Evolutionary conservation across 2,329 filamentous ascomycete species (phyloP).

Genomic region (Talaromyces sp.): DNA sequence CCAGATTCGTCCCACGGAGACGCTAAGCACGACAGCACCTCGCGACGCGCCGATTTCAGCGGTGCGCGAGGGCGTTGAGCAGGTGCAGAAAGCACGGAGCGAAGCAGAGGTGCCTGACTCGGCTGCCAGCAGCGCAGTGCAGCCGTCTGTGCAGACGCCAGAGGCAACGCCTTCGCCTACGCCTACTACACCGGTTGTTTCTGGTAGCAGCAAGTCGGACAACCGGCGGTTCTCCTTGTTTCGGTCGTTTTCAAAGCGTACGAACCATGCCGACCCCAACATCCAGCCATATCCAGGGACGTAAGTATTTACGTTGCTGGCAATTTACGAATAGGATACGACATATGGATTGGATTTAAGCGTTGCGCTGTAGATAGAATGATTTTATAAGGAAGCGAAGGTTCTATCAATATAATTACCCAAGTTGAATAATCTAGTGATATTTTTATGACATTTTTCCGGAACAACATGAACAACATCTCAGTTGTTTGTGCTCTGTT

Average conservation of each 20-base stretch:
- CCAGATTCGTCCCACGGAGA: conserved; percentile 28
- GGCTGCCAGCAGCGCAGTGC: neutral
- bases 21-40: conserved; percentile 35
- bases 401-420: no score
- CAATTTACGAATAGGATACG: neutral
- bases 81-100: conserved; percentile 29
- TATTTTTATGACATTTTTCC: no score
- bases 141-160: neutral
- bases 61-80: conserved; percentile 34
- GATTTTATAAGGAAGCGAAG: neutral
- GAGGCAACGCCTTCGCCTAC: neutral
- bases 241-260: conserved; percentile 15
- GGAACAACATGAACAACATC: no score
- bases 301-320: no score
- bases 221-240: conserved; percentile 7
- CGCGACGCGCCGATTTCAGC: conserved; percentile 34
- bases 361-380: neutral
- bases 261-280: conserved; percentile 12
- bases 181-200: neutral
- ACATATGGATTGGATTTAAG: neutral
- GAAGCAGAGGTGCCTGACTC: conserved; percentile 9
- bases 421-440: no score
- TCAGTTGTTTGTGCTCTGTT: neutral
- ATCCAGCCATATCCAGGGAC: conserved; percentile 33
- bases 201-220: conserved; percentile 3